Percentiles rank a stretch among this genome's conserved stretches.
Conservation (phyloP, 179 eudicot genomes). For the Corrigiola litoralis region DNA sequence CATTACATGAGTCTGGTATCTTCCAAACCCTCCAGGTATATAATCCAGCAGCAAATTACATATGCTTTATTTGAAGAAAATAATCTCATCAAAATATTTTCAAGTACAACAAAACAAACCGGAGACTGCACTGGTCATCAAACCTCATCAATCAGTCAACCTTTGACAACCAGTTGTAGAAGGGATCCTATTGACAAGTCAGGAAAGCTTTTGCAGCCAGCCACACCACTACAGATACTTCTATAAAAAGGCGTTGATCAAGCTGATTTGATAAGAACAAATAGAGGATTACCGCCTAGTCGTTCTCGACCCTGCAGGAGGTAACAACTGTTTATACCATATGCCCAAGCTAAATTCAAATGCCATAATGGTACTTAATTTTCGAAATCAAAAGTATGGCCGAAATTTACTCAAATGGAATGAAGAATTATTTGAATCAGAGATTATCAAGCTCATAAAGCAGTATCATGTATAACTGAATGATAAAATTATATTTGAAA, state of each 20-base stretch:
- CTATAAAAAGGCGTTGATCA: constrained; percentile 11
- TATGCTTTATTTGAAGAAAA: no score
- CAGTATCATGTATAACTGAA: no score
- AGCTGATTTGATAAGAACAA: constrained; percentile 58
- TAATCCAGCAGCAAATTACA: no score
- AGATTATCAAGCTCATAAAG: no score
- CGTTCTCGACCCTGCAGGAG: constrained; percentile 68
- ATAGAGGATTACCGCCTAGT: constrained; percentile 64
- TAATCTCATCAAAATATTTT: no score
- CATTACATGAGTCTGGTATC: no score
- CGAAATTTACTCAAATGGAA: background rate
- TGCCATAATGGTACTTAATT: background rate
- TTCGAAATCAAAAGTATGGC: background rate
- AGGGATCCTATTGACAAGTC: background rate
- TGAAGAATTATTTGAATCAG: no score
- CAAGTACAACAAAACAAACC: background rate
- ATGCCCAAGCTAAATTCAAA: background rate
- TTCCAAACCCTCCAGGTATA: no score
- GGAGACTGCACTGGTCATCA: background rate
- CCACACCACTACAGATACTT: background rate
- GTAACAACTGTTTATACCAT: background rate
- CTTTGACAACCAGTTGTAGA: constrained; percentile 5
- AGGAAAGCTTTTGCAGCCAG: background rate
- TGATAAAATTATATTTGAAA: no score
- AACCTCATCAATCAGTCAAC: background rate